phyloP scores from a whole-genome alignment of 192 early-diverging fungal species.

The Diversispora eburnea region DNA sequence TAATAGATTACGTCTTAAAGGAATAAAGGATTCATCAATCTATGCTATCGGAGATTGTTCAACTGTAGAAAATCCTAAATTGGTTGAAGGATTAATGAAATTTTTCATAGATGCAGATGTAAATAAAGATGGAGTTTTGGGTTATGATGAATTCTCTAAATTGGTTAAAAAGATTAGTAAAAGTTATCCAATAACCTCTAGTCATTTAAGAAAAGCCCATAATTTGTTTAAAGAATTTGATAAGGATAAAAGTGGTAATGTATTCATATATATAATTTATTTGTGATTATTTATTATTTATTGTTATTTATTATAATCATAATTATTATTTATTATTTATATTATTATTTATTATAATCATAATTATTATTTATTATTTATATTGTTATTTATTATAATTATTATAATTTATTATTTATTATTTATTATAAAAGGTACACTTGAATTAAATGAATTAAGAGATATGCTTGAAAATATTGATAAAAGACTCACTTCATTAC shows the following conservation, averaged over 20 bases:
- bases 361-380: too few species aligned
- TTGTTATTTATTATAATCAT: too few species aligned
- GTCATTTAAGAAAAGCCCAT: constrained; percentile 48
- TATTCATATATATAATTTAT: background rate
- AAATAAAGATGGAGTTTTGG: constrained; percentile 46
- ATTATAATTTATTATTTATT: background rate
- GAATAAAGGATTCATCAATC: constrained; percentile 48
- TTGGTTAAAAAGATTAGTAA: constrained; percentile 41
- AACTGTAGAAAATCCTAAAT: constrained; percentile 66
- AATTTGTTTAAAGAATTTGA: constrained; percentile 48
- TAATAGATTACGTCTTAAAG: constrained; percentile 50
- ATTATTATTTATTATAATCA: too few species aligned
- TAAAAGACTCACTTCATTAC: constrained; percentile 48
- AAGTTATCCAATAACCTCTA: constrained; percentile 50
- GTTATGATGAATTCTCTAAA: constrained; percentile 47
- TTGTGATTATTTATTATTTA: background rate
- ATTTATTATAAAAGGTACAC: constrained; percentile 29
- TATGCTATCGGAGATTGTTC: constrained; percentile 76
- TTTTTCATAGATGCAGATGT: constrained; percentile 46
- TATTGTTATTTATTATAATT: background rate
- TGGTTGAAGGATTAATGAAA: constrained; percentile 43
- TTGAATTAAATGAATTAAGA: constrained; percentile 51
- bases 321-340: too few species aligned
- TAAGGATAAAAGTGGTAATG: constrained; percentile 40
- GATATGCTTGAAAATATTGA: constrained; percentile 51